Evolutionary conservation across 2,329 filamentous ascomycete genomes (phyloP).

Genomic region (Colletotrichum spaethianum): DNA sequence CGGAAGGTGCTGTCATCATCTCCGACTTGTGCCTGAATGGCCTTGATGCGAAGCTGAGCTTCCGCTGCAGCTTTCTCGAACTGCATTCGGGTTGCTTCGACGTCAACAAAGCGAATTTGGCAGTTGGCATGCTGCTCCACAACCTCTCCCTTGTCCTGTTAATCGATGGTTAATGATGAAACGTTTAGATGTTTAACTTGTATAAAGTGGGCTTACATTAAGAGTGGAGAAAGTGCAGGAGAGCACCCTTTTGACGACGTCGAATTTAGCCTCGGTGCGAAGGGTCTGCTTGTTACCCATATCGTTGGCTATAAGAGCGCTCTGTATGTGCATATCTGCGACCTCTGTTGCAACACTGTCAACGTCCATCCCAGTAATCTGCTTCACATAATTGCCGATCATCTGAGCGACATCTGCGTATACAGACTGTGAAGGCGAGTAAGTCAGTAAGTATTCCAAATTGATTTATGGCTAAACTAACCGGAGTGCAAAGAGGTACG

Average conservation of each 20-base stretch:
- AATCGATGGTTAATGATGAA: constrained; percentile 67
- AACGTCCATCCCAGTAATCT: constrained; percentile 70
- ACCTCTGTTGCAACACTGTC: constrained; percentile 74
- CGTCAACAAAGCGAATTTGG: constrained; percentile 70
- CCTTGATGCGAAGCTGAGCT: constrained; percentile 73
- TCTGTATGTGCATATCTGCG: constrained; percentile 76
- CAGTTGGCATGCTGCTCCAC: constrained; percentile 74
- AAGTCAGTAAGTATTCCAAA: background rate
- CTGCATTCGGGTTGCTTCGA: constrained; percentile 72
- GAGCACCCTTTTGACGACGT: constrained; percentile 56
- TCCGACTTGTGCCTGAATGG: constrained; percentile 69
- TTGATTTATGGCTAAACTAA: background rate
- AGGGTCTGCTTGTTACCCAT: constrained; percentile 68
- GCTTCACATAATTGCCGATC: constrained; percentile 73
- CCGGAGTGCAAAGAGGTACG: constrained; percentile 74
- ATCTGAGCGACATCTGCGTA: constrained; percentile 76
- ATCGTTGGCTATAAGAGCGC: constrained; percentile 74
- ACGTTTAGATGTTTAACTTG: constrained; percentile 38
- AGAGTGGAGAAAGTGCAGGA: constrained; percentile 19
- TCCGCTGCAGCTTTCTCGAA: constrained; percentile 78
- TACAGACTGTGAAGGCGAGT: constrained; percentile 43
- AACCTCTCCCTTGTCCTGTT: constrained; percentile 71
- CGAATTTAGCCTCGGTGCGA: constrained; percentile 70
- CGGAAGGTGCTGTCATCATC: constrained; percentile 77
- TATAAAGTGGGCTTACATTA: background rate